phyloP scores from a whole-genome alignment of 352 stramenopile species.

The Phytophthora meadii region DNA sequence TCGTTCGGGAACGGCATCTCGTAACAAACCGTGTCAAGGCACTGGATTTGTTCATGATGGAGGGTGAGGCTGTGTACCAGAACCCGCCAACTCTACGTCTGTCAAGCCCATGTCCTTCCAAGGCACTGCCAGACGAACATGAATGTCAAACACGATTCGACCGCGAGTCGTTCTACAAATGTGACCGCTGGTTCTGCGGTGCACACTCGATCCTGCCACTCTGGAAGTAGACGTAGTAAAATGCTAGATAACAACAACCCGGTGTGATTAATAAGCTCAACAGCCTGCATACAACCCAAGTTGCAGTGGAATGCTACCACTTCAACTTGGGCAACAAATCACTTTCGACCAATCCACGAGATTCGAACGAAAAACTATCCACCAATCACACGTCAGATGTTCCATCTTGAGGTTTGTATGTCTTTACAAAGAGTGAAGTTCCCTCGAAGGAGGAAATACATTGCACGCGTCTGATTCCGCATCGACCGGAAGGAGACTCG shows the following conservation, averaged over 20 bases:
- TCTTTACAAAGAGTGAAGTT: constrained; percentile 17
- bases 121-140: constrained; percentile 49
- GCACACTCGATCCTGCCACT: constrained; percentile 50
- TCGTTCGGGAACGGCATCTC: constrained; percentile 64
- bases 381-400: constrained; percentile 7
- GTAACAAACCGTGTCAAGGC: constrained; percentile 65
- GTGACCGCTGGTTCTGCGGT: constrained; percentile 79
- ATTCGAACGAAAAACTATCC: not conserved
- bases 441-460: constrained; percentile 4
- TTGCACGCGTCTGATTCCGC: constrained; percentile 16
- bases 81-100: constrained; percentile 48
- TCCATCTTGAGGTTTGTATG: constrained; percentile 9
- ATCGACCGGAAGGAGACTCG: constrained; percentile 3
- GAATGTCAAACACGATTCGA: constrained; percentile 56
- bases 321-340: constrained; percentile 10
- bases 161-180: constrained; percentile 73
- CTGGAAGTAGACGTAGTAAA: constrained; percentile 20
- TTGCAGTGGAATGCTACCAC: not conserved
- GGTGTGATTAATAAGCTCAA: no score
- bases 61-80: constrained; percentile 55
- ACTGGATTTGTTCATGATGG: constrained; percentile 64
- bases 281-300: not conserved
- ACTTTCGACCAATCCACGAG: not conserved
- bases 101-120: constrained; percentile 61
- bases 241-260: constrained; percentile 9